Evolutionary conservation across 805 yeast species (phyloP), one percentile per base, ranked within the genome.

Genomic region (Ogataea paraovalis): DNA sequence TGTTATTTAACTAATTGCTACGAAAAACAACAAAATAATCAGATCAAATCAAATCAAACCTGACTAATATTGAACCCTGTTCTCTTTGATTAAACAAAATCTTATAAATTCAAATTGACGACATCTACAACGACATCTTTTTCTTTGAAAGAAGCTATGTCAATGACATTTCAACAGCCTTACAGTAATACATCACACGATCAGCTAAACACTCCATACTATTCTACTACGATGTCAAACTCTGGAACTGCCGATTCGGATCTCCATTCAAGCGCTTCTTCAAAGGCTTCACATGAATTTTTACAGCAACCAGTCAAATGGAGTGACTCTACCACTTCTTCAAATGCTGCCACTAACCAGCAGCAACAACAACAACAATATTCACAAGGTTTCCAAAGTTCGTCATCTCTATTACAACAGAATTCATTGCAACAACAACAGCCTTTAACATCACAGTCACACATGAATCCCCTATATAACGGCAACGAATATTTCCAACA

Each of bases 101-200:
- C n/a, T 25, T 25, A 25, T 25, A 30, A 30, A 30, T 4, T 9
- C 34, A 30, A 14, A 12, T 30, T 30, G 16, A 7, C 5, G 6
- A 34, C 38, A 34, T 34, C 12, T 16, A 4, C 19, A 34, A 5
- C 21, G 21, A 34, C 7, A 25, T 4, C n/a, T 21, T 37, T 10
- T 19, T 20, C 21, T 10, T 3, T 23, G 9, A 10, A 27, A 19
- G 14, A 18, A 23, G 39, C 30, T 39, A 48, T 48, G 50, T 49
- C 56, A 39, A 53, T 50, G 53, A 45, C 53, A 8, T 53, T 44
- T 46, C 56, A 47, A 41, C 53, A 49, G 22, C 44, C 47, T 39
- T 47, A 45, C 30, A 39, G 20, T 20, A 21, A 21, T 39, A 39
- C 48, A 28, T 37, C 47, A 2, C 42, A 43, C 34, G 48, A 44